Evolutionary conservation across 2,329 filamentous ascomycete genomes (phyloP), one percentile per base, ranked within the genome.

Genomic region (Raffaelea albimanens): DNA sequence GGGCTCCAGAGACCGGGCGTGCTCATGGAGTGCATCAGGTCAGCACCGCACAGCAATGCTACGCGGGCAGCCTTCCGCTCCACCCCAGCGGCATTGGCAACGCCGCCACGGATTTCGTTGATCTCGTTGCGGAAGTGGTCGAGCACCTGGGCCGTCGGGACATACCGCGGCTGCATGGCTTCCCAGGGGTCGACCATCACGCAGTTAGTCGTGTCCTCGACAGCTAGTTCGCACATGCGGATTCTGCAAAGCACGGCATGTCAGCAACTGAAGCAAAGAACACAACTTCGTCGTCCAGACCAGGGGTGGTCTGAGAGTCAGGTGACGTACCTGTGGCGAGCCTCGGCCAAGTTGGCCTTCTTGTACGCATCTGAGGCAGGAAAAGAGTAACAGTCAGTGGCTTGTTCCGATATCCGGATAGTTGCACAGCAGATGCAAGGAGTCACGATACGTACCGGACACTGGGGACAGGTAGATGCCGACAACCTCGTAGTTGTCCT

Each of bases 91-190:
- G 75, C 72, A 42, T 75, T 78, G 57, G 85, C 75, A 25, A 93
- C 78, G 7, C 90, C 90, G 36, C 84, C 82, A 25, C 82, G 71
- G 40, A 87, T 77, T 21, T 78, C 76, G 62, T 96, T 95, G 61
- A 96, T 87, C 63, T 96, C 88, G 60, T 91, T 70, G 55, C 94
- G 82, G 58, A 96, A 93, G 66, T 96, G 91, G 60, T 95, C 88
- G 43, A 96, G 72, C 38, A 95, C 90, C 57, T 85, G 78, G 36
- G 90, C 91, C 1, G 91, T 97, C 16, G 89, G 88, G 52, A 88
- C 83, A 62, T 95, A 97, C 55, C 85, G 76, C 59, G 83, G 78
- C 67, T 94, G 54, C 2, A 20, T 49, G 14, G 54, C 54, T 31
- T 56, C 54, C 54, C 54, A 56, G 0, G 85, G 81, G 61, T 95